Base-by-base conservation (phyloP, 345 rosid species). In the Arabis alpina region DNA sequence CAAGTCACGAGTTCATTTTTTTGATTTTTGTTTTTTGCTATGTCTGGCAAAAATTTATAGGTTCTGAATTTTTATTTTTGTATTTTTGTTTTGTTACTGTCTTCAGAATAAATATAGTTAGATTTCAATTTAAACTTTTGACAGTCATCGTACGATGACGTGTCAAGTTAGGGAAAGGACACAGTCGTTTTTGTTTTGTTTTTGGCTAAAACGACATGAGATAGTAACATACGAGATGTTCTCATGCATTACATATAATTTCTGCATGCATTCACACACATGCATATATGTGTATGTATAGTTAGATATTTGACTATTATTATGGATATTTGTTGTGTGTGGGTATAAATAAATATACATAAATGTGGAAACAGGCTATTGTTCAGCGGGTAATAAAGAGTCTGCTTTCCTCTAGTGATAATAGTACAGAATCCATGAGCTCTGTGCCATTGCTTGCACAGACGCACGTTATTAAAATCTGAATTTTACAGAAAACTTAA, bases 341-440 rank as follows among this genome's bases (percentile, higher is more conserved):
- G 2, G 39, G 8, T 36, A 8, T 36, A 36, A 36, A 14, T 41
- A 23, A 28, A 28, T 10, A 14, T 30, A 34, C 28, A 11, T 19
- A 39, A 40, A 10, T 5, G 7, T 50, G 15, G 48, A 34, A n/a
- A 32, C 66, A 76, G 27, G 8, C 66, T 69, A 55, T 49, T 76
- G 27, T 14, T 40, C 71, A 24, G 70, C 30, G 79, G 79, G 39
- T 61, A 71, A 66, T 61, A 66, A 12, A 66, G 60, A 9, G 74
- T 59, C 72, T 41, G 42, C 61, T 48, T 43, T 9, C 27, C 36
- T 74, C 36, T 41, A 68, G 58, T 54, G 44, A 61, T 9, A 59
- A 69, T 62, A 67, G 74, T 72, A 77, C 80, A 77, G 66, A 66
- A 66, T 77, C 77, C 70, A 72, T 60, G 73, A 66, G 80, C 77